Base-by-base conservation (phyloP, 1,139 yeast species). In the Kluyveromyces sp. region DNA sequence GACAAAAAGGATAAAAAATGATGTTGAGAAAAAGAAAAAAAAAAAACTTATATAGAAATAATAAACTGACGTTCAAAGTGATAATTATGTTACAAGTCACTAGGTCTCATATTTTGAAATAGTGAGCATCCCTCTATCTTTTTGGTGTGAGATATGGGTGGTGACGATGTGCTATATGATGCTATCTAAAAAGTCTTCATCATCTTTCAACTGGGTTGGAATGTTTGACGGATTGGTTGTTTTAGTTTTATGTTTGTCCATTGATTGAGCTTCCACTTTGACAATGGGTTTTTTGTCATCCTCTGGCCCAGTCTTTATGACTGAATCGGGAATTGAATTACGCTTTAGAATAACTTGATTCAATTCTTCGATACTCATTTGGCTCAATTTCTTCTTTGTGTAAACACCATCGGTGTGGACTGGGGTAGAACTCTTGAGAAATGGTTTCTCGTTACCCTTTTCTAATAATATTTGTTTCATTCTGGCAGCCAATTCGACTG, bases 101-200 rank as follows among this genome's bases (percentile, higher is more conserved):
- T 15, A 15, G 15, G 10, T 3, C 4, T 32, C 10, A 5, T 32
- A 32, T 32, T 32, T 7, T 34, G 25, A 43, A 4, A 34, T 7
- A 25, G 45, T 47, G 21, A 15, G 21, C 21, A 15, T 15, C 21
- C 21, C 21, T 15, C 21, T 15, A 15, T 15, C 21, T 31, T 10
- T 31, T 31, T 31, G 10, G 10, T 10, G 33, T 31, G 33, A 2
- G 7, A 31, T 31, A 10, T 7, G 5, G n/a, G 21, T 34, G 36
- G n/a, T 35, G 27, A 35, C 6, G 26, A 6, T 35, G 27, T 6
- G 8, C 39, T 37, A 57, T 15, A 58, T 34, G 31, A 58, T 46
- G 30, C 51, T 53, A 42, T 61, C 65, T 4, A 62, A 48, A 48
- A 60, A 59, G 37, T 52, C 60, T 43, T 62, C 61, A 27, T 58